Conservation (phyloP, 768 basidiomycete species). For the Phaeotremella fagi region DNA sequence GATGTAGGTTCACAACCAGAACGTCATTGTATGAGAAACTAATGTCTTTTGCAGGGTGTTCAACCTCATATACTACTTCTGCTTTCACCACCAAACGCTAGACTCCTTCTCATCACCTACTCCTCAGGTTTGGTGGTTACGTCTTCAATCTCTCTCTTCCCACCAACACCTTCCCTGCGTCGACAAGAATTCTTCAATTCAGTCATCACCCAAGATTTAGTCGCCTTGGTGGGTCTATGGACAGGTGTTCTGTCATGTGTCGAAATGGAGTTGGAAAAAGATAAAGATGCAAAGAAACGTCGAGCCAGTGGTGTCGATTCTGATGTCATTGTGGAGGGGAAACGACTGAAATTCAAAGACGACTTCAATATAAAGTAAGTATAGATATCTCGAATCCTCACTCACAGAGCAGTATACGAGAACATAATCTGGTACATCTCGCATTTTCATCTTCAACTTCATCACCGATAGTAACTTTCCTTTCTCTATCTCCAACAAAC, state of each 20-base stretch:
- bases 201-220: slow-evolving; percentile 28
- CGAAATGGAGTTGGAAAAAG: slow-evolving; percentile 40
- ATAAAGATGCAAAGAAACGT: slow-evolving; percentile 26
- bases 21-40: no score
- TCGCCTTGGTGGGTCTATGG: slow-evolving; percentile 43
- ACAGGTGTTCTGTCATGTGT: slow-evolving; percentile 43
- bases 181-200: slow-evolving; percentile 43
- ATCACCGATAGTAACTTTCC: slow-evolving; percentile 34
- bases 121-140: slow-evolving; percentile 19
- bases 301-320: slow-evolving; percentile 11
- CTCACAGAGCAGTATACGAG: slow-evolving; percentile 35
- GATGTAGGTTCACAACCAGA: slow-evolving; percentile 18
- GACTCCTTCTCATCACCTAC: slow-evolving; percentile 36
- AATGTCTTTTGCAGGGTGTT: slow-evolving; percentile 23
- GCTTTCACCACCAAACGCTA: slow-evolving; percentile 40
- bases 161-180: slow-evolving; percentile 34
- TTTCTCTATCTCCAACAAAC: slow-evolving; percentile 30
- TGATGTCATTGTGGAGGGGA: slow-evolving; percentile 12
- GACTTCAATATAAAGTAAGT: slow-evolving; percentile 40
- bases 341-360: slow-evolving; percentile 17
- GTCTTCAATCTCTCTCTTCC: slow-evolving; percentile 26
- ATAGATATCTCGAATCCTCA: no score
- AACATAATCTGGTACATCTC: slow-evolving; percentile 44
- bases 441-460: slow-evolving; percentile 26
- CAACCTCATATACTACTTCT: slow-evolving; percentile 40